Base-by-base conservation (phyloP, 2,329 filamentous ascomycete species). In the Penicillium sp. region DNA sequence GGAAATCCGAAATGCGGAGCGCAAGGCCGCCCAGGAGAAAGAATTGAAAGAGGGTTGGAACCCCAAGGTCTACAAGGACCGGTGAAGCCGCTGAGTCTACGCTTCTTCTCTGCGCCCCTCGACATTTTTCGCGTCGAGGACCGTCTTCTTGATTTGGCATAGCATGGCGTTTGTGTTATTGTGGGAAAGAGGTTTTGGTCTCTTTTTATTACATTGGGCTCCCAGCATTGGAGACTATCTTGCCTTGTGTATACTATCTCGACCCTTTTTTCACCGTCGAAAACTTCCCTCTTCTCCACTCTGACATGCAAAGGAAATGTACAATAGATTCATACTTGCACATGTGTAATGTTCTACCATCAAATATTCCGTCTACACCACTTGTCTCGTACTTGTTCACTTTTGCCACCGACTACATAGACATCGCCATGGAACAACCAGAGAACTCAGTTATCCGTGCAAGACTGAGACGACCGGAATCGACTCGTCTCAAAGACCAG, bases 51-150 rank as follows among this genome's bases (percentile, higher is more conserved):
- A 89, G 54, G 93, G 91, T 0, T 96, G 89, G 83, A 94, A 90
- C 68, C 93, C 91, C 49, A 96, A 95, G 77, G 76, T 96, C 49
- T 96, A 93, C 72, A 94, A 94, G 75, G 87, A 94, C 68, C 78
- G 82, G 77, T 86, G 65, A 68, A 34, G 8, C 14, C 9, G 2
- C 31, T 18, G 31, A 34, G 2, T 18, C 3, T 34, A 16, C 31
- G 16, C 16, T 16, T 18, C 31, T 18, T 8, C 14, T 16, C 40
- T 42, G 13, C 28, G 23, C 49, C 23, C 23, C 28, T 22, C 32
- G 35, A 31, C 27, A 20, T 32, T 31, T 22, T 22, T 20, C 46
- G 32, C 39, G 32, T 46, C 45, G 34, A 23, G 23, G 20, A 32
- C 29, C 32, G 32, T 49, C 42, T 40, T 37, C 43, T 59, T 52